Evolutionary conservation across 345 rosid species (phyloP), one percentile per base, ranked within the genome.

Genomic region (Eutrema yunnanense): DNA sequence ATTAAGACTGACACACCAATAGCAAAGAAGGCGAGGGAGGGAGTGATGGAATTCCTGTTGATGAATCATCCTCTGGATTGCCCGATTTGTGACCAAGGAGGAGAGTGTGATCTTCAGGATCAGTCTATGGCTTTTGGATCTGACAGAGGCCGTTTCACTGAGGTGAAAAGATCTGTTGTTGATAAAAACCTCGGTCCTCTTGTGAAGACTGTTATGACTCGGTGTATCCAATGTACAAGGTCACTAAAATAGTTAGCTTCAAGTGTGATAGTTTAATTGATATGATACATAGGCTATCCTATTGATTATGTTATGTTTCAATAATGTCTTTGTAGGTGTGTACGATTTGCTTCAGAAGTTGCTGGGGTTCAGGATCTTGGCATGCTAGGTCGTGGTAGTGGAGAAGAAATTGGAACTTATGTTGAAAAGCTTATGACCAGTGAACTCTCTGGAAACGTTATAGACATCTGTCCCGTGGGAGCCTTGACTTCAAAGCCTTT

Each of bases 41-140:
- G 99, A 71, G 98, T 92, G 79, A 92, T 95, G 99, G 98, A 95
- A 40, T 95, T 92, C 51, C 71, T 95, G 86, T 80, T 95, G 77
- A 95, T 95, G 98, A 95, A 95, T 66, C 99, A 90, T 81, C 99
- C 99, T 10, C 53, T 95, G 62, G 99, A 95, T 81, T 95, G 99
- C 44, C 99, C 99, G 55, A 95, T 92, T 11, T 95, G 99, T 78
- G 99, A 92, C 73, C 99, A 92, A 74, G 99, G 99, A 71, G 99
- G 98, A 69, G 99, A 95, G 59, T 92, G 99, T 77, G 99, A 95
- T 84, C 97, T 95, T 63, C 99, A 95, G 73, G 99, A 95, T 81
- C 99, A 96, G 79, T 92, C 97, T 51, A 96, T 96, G 99, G 99
- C 99, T 58, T 96, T 96, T 77, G 99, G 99, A 47, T 88, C 99